Evolutionary conservation across 805 yeast species (phyloP), one percentile per base, ranked within the genome.

Genomic region (Candida anglica): DNA sequence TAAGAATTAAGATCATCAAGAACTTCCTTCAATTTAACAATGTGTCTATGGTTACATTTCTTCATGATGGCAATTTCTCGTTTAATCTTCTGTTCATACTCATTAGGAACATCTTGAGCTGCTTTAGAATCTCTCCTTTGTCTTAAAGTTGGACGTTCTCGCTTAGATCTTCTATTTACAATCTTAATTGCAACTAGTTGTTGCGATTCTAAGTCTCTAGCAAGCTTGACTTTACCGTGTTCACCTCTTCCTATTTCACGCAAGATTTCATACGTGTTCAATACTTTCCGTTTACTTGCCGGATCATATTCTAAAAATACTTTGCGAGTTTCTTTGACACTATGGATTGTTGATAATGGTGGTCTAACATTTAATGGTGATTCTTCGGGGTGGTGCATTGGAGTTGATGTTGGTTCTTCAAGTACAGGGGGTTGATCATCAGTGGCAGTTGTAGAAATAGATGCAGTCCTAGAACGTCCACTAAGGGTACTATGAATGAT

Each of bases 221-320:
- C 98, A 14, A 93, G 69, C 56, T 93, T 93, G 27, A 93, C 98
- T 56, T 87, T 91, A n/a, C 98, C 98, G 60, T 91, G 98, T 56
- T 89, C 96, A n/a, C 98, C 98, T 22, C 85, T 71, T 8, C 98
- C 98, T 19, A 93, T 69, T 60, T 89, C 97, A 17, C 74, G 70
- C 19, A 88, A 60, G 23, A 93, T 85, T 58, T 93, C 98, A 54
- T 89, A 93, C 0, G 94, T 79, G 60, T 93, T 93, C 41, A 93
- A 69, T 22, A 82, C 78, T 53, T 89, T 85, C 32, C 93, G 75
- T 41, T 82, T 79, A 1, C 82, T 78, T 4, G 83, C 73, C 0
- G 98, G 97, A 56, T 93, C 96, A 60, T 86, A 88, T 46, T 89
- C 95, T 24, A 91, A 72, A 22, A 72, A 75, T 11, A 93, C 86